Conservation (phyloP, 2,329 filamentous ascomycete genomes). For the Exserohilum turcica region DNA sequence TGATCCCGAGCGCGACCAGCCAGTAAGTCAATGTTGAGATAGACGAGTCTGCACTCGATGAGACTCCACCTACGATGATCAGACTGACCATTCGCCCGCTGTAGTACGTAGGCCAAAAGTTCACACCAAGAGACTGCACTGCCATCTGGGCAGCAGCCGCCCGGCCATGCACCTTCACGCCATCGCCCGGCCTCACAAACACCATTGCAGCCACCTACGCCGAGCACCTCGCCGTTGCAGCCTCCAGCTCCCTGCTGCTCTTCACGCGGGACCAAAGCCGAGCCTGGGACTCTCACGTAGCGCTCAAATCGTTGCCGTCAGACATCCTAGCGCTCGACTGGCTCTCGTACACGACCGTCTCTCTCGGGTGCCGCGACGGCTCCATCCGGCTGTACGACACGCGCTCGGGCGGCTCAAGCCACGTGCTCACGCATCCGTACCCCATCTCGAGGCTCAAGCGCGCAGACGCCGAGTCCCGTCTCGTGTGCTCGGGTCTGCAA, state of each 20-base stretch:
- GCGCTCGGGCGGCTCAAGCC: constrained; percentile 30
- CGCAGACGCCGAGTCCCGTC: constrained; percentile 32
- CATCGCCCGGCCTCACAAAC: constrained; percentile 12
- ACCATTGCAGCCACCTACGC: constrained; percentile 26
- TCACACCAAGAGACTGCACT: constrained; percentile 30
- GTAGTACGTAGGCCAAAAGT: constrained; percentile 34
- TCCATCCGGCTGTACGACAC: constrained; percentile 43
- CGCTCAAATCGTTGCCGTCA: constrained; percentile 14
- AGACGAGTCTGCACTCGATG: neutral
- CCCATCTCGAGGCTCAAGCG: constrained; percentile 31
- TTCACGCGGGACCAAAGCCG: constrained; percentile 28
- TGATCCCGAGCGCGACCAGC: constrained; percentile 32
- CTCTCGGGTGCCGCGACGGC: constrained; percentile 41
- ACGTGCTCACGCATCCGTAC: constrained; percentile 34
- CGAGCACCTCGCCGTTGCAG: constrained; percentile 42
- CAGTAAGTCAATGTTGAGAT: constrained; percentile 7
- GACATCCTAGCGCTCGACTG: constrained; percentile 45
- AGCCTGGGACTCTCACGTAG: constrained; percentile 25
- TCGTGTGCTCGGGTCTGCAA: constrained; percentile 36
- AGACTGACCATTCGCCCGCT: neutral
- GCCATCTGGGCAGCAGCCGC: constrained; percentile 39
- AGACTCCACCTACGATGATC: neutral
- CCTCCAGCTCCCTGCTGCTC: constrained; percentile 32
- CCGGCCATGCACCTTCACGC: constrained; percentile 23
- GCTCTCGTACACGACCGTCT: constrained; percentile 38